phyloP scores from a whole-genome alignment of 1,139 yeast species.

The Meyerozyma guilliermondii region DNA sequence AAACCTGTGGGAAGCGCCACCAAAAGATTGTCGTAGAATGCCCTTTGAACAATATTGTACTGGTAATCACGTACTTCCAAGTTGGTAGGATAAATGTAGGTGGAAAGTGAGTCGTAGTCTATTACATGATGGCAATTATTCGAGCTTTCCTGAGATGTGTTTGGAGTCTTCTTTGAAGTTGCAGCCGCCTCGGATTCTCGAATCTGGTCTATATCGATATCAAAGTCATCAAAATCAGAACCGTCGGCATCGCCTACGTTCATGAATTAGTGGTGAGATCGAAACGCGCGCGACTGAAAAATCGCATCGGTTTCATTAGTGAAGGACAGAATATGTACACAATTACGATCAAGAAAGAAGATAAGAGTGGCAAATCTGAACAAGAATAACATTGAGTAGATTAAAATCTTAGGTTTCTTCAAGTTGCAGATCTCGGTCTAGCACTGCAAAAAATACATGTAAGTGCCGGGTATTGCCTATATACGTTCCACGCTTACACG shows the following conservation, averaged over 20 bases:
- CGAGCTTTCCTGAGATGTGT: not conserved
- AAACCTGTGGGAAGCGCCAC: constrained; percentile 96
- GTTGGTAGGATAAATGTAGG: constrained; percentile 82
- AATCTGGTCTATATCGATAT: not conserved
- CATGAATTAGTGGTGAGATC: not conserved
- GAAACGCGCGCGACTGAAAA: not conserved
- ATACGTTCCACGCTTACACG: too few relatives aligned
- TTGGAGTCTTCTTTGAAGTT: not conserved
- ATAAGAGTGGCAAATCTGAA: too few relatives aligned
- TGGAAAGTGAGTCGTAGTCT: constrained; percentile 33
- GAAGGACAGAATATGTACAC: too few relatives aligned
- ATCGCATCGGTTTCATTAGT: not conserved
- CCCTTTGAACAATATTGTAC: constrained; percentile 65
- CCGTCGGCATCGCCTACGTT: not conserved
- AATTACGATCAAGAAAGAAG: too few relatives aligned
- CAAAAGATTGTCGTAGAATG: constrained; percentile 68
- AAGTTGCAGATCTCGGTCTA: too few relatives aligned
- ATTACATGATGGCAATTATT: constrained; percentile 39
- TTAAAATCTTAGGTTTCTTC: too few relatives aligned
- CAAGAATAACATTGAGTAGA: too few relatives aligned
- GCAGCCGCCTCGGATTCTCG: not conserved
- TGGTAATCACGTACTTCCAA: constrained; percentile 85
- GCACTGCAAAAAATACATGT: too few relatives aligned
- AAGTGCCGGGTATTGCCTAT: too few relatives aligned
- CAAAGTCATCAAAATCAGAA: not conserved